Evolutionary conservation across 2,329 filamentous ascomycete species (phyloP).

Genomic region (Xylaria sp.): DNA sequence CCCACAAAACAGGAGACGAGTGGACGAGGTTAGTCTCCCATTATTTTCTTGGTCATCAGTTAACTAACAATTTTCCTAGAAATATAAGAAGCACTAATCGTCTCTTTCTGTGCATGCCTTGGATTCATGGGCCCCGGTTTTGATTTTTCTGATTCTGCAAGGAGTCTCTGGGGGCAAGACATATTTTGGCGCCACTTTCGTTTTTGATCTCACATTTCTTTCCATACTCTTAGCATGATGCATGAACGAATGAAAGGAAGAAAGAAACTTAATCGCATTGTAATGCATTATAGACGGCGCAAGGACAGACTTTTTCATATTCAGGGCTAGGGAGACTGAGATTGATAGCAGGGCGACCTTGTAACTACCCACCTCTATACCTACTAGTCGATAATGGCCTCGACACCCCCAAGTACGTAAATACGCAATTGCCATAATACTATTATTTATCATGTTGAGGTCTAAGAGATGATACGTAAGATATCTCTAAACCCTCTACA

Average conservation of each 20-base stretch:
- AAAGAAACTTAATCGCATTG: conserved; percentile 24
- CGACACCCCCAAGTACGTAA: background rate
- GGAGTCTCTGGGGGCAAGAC: conserved; percentile 35
- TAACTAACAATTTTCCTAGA: conserved; percentile 27
- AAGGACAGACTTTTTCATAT: background rate
- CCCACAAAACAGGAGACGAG: conserved; percentile 79
- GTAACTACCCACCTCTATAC: conserved; percentile 28
- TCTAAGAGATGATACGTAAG: background rate
- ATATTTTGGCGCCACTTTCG: conserved; percentile 33
- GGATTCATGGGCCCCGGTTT: conserved; percentile 20
- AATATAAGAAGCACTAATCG: conserved; percentile 43
- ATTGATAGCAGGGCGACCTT: conserved; percentile 37
- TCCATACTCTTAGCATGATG: conserved; percentile 26
- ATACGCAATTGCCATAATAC: conserved; percentile 21
- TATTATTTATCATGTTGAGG: background rate
- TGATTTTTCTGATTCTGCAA: conserved; percentile 32
- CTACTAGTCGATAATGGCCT: background rate
- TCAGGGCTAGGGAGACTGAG: conserved; percentile 22
- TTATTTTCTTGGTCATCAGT: background rate
- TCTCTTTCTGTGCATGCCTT: conserved; percentile 11
- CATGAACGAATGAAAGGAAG: conserved; percentile 30
- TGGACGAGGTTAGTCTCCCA: conserved; percentile 84
- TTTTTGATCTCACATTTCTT: conserved; percentile 16
- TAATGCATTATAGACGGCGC: conserved; percentile 38
- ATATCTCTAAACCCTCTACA: background rate